Conservation (phyloP, 345 rosid genomes). For the Barbarea vulgaris region DNA sequence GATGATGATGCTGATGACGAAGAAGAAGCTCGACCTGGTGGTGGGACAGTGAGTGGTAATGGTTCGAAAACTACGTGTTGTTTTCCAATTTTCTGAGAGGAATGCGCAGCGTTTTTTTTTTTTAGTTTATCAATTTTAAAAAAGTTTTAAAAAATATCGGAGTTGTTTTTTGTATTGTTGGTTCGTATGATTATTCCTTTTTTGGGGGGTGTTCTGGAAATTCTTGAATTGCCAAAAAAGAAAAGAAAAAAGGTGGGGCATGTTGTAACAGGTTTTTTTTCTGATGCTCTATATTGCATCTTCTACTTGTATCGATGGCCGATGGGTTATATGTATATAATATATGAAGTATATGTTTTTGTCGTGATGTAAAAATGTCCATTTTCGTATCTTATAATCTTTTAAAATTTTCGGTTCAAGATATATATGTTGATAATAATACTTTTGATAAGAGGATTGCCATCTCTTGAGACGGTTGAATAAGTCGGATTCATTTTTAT, state of each 20-base stretch:
- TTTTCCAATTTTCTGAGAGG: constrained; percentile 46
- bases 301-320: constrained; percentile 21
- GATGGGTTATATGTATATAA: neutral
- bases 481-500: neutral
- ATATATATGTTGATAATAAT: neutral
- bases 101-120: constrained; percentile 1
- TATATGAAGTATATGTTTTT: constrained; percentile 23
- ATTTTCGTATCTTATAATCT: neutral
- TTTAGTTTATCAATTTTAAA: neutral
- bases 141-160: neutral
- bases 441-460: neutral
- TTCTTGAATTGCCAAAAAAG: neutral
- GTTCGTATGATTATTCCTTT: neutral
- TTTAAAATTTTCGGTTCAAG: neutral
- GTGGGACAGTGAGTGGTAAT: constrained; percentile 2
- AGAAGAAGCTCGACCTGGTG: neutral
- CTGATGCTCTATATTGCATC: constrained; percentile 25
- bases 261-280: constrained; percentile 23
- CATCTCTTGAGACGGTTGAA: neutral
- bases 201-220: neutral
- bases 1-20: constrained; percentile 3
- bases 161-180: neutral
- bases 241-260: constrained; percentile 1
- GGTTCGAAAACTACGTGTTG: constrained; percentile 29
- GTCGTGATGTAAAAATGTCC: constrained; percentile 9